A percentile compares a stretch with the other conserved stretches of the same genome.
Evolutionary conservation across 2,329 filamentous ascomycete genomes (phyloP).

Genomic region (Emydomyces testavorans): DNA sequence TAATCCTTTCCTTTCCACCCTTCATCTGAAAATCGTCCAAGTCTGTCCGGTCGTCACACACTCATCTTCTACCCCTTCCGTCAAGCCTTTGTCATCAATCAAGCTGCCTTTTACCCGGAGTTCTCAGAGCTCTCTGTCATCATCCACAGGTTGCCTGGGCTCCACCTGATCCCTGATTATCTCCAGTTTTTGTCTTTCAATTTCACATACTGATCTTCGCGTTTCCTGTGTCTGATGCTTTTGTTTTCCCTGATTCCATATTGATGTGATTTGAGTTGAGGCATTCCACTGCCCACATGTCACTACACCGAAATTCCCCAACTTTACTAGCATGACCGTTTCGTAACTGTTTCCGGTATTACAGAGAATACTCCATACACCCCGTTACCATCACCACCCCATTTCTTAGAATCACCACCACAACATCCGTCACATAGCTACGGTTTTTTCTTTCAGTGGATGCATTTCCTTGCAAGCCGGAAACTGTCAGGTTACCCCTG

Average conservation of each 20-base stretch:
- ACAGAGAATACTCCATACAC: background rate
- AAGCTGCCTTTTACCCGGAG: too few relatives aligned
- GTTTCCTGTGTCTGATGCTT: conserved; percentile 2
- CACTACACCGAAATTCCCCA: conserved; percentile 3
- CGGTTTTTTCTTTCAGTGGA: conserved; percentile 15
- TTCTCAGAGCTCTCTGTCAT: background rate
- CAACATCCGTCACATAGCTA: background rate
- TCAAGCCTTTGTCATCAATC: background rate
- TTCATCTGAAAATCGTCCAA: too few relatives aligned
- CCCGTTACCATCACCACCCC: background rate
- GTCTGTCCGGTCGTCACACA: too few relatives aligned
- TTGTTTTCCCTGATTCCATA: conserved; percentile 9
- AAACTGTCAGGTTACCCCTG: conserved; percentile 18
- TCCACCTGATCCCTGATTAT: conserved; percentile 10
- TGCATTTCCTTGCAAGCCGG: conserved; percentile 13
- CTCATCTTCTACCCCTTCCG: too few relatives aligned
- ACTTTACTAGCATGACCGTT: conserved; percentile 4
- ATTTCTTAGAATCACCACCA: background rate
- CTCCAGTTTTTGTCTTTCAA: conserved; percentile 15
- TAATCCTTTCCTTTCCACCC: conserved; percentile 13
- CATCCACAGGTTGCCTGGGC: conserved; percentile 3
- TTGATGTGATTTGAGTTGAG: background rate
- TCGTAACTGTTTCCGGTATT: conserved; percentile 13
- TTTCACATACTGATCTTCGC: background rate
- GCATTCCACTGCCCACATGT: background rate